Evolutionary conservation across 2,329 filamentous ascomycete genomes (phyloP), one percentile per base, ranked within the genome.

Genomic region (Camillea tinctor): DNA sequence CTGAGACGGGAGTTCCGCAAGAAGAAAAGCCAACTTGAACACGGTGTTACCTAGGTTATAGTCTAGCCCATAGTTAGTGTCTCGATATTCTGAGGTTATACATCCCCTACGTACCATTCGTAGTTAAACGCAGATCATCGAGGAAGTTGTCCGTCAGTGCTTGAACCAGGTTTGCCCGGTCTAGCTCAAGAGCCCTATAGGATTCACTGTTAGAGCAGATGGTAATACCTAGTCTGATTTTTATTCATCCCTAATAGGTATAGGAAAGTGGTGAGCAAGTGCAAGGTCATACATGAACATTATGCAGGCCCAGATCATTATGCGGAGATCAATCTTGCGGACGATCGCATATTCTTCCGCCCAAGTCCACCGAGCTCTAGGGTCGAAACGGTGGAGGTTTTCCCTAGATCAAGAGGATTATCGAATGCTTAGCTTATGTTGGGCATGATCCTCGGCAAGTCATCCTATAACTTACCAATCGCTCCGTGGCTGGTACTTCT

Each of bases 1-100:
- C 65, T 87, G 84, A 0, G 84, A 87, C 0, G 85, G 85, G 1
- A 88, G 72, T 65, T 88, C 84, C 0, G 85, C 83, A 6, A 77
- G 72, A 2, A 86, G 70, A 63, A 86, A 86, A 0, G 77, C 77
- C 2, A 83, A 65, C 6, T 78, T 77, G 61, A 84, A 85, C 50
- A 85, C 77, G 0, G 80, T 83, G 67, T 84, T 77, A 36, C 83
- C 83, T 7, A 79, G 70, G 65, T 84, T 85, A 65, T 79, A 82
- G 52, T 79, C 75, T 78, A 22, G 48, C 13, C 1, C 2, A 4
- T 8, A 2, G 15, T 50, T 15, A 24, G n/a, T 3, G 21, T 17
- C 11, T 1, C 5, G 2, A 8, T 24, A 9, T 11, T 24, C 6
- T 6, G 22, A 36, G 3, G 22, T 6, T 11, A 50, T 40, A 4